Evolutionary conservation across 345 rosid species (phyloP).

Genomic region (Lumnitzera racemosa): DNA sequence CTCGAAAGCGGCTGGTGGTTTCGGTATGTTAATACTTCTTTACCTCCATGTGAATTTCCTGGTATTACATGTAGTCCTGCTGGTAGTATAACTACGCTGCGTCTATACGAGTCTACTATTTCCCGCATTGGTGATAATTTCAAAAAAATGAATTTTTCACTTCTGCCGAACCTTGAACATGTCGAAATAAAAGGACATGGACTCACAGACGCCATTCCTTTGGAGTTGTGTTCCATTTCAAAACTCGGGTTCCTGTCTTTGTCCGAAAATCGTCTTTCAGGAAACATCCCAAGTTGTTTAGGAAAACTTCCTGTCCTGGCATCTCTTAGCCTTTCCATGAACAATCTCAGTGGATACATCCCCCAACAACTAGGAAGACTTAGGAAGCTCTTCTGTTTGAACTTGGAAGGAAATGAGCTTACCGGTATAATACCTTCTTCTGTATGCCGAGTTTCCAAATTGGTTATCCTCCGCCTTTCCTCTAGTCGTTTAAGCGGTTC

Average conservation of each 20-base stretch:
- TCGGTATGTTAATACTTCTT: no score
- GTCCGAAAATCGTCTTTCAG: background rate
- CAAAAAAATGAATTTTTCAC: slow-evolving; percentile 8
- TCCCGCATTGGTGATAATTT: background rate
- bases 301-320: background rate
- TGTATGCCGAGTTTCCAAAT: background rate
- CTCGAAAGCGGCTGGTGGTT: no score
- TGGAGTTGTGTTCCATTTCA: slow-evolving; percentile 1
- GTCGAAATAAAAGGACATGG: background rate
- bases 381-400: background rate
- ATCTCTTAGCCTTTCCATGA: background rate
- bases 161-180: slow-evolving; percentile 2
- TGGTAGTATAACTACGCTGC: no score
- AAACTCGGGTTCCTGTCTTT: slow-evolving; percentile 7
- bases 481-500: background rate
- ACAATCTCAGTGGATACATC: accelerated
- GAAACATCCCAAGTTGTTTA: slow-evolving; percentile 11
- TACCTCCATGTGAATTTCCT: no score
- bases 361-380: background rate
- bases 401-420: background rate
- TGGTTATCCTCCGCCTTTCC: background rate
- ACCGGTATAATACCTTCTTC: background rate
- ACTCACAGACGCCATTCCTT: background rate
- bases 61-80: no score
- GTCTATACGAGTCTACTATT: no score